Evolutionary conservation across 2,329 filamentous ascomycete species (phyloP), one percentile per base, ranked within the genome.

Genomic region (Arthroderma uncinatum): DNA sequence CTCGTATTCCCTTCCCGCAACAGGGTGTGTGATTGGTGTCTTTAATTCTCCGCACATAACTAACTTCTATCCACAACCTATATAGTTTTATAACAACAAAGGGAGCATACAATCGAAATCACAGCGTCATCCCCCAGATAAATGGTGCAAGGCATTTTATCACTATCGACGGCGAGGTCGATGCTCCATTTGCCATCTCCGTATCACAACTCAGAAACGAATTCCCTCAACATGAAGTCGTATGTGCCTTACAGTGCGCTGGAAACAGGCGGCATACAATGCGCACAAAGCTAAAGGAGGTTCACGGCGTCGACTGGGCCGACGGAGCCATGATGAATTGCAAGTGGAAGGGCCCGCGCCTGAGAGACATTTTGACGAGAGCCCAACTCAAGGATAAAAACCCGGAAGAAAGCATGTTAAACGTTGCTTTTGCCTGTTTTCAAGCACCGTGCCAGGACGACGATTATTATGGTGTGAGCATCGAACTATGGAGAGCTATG

Each of bases 281-380:
- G 80, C 77, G 80, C 25, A 82, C 79, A 0, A 71, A 76, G 60
- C 67, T 82, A 25, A 81, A 80, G 63, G 80, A 83, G 65, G 80
- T 83, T 4, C 69, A 74, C 34, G 81, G 81, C 0, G 76, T 83
- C 42, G 79, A 83, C 63, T 83, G 81, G 81, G 74, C 74, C 37
- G 80, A 82, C 62, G 80, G 75, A 39, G 81, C 80, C 0, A 75
- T 82, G 19, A 82, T 82, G 79, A 83, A 82, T 62, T 81, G 79
- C 62, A 73, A 69, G 56, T 83, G 79, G 79, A 74, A 70, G 12
- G 79, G 79, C 0, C 80, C 80, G 1, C 68, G 76, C 3, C 70
- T 83, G 10, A 65, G 70, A 28, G 79, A 82, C 63, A 73, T 83
- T 2, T 67, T 84, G 36, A 61, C 68, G 1, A 68, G 68, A 33